Conservation (phyloP, 495 filamentous ascomycete genomes). For the Penicillium angulare region DNA sequence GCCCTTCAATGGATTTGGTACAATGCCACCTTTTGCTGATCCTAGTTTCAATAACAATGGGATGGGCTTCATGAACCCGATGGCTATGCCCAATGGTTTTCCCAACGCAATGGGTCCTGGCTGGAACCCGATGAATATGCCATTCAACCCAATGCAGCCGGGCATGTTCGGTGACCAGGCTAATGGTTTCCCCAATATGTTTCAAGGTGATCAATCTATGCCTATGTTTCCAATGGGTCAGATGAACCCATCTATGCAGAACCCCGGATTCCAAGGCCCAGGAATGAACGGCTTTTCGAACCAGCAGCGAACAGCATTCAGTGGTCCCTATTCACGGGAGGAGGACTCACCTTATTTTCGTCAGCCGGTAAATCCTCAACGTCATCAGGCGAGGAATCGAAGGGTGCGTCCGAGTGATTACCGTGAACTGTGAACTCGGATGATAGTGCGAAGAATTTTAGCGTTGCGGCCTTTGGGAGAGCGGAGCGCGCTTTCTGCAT, state of each 20-base stretch:
- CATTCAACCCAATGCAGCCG: slow-evolving; percentile 33
- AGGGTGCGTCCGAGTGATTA: slow-evolving; percentile 85
- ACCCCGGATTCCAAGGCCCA: slow-evolving; percentile 31
- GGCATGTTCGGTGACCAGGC: slow-evolving; percentile 51
- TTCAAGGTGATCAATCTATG: slow-evolving; percentile 44
- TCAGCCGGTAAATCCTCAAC: slow-evolving; percentile 92
- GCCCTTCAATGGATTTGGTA: slow-evolving; percentile 30
- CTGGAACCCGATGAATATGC: slow-evolving; percentile 54
- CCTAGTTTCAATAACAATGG: slow-evolving; percentile 39
- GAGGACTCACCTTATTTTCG: slow-evolving; percentile 94
- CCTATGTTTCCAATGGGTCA: slow-evolving; percentile 37
- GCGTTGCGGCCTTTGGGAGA: not conserved
- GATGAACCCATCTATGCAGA: slow-evolving; percentile 30
- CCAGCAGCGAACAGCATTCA: slow-evolving; percentile 69
- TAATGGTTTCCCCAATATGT: slow-evolving; percentile 37
- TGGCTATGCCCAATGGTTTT: slow-evolving; percentile 50
- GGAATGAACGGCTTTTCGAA: slow-evolving; percentile 58
- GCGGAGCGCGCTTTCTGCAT: not conserved
- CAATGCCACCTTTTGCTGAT: slow-evolving; percentile 41
- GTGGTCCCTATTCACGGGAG: slow-evolving; percentile 61
- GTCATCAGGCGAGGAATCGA: slow-evolving; percentile 77
- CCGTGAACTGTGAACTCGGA: slow-evolving; percentile 61
- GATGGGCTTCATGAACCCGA: slow-evolving; percentile 56
- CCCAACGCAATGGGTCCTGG: slow-evolving; percentile 38
- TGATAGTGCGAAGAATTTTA: too few relatives aligned